Base-by-base conservation (phyloP, 768 basidiomycete species). In the Panus rudis region DNA sequence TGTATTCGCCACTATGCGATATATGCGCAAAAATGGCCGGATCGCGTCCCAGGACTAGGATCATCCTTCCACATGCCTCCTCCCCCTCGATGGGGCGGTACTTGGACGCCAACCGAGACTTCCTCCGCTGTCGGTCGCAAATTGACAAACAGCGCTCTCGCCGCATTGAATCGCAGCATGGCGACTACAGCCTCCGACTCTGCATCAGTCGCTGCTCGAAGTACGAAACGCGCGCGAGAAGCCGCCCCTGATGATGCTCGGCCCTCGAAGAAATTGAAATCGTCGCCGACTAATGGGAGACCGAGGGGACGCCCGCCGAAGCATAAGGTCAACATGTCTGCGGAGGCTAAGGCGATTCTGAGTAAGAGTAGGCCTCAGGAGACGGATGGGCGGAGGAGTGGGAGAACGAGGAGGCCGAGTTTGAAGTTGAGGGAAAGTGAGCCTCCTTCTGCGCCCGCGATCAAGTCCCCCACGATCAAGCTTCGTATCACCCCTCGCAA, bases 1-100 rank as follows among this genome's bases (percentile, higher is more conserved):
- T 90, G 87, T 58, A 71, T 89, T 62, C 81, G 87, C 16, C 87
- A 90, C 60, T 75, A 70, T 52, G 85, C 82, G 10, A 90, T 90
- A 45, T 90, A 89, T 61, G 72, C 70, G 2, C 68, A 72, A 42
- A 61, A 73, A 2, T 90, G 87, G 87, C 87, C 87, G 17, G 66
- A 69, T 38, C 81, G 87, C 42, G 54, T 76, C 13, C 65, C 74
- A 28, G 63, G n/a, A n/a, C n/a, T n/a, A 69, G 26, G 72, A 73
- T 37, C 74, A 76, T 13, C 55, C 63, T 4, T 53, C 66, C 27
- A 68, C 69, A 30, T 60, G 52, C 49, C 58, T 76, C 27, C 62
- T 12, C 68, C 71, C 13, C 75, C 75, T 11, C 62, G 63, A 3
- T 73, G 76, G 48, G 68, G 59, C 27, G 50, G 47, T 25, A 56